These are phyloP conservation scores for Glycyrrhiza uralensis DNA, from an alignment of 306 rosid species.

Conservation along the genomic window DNA sequence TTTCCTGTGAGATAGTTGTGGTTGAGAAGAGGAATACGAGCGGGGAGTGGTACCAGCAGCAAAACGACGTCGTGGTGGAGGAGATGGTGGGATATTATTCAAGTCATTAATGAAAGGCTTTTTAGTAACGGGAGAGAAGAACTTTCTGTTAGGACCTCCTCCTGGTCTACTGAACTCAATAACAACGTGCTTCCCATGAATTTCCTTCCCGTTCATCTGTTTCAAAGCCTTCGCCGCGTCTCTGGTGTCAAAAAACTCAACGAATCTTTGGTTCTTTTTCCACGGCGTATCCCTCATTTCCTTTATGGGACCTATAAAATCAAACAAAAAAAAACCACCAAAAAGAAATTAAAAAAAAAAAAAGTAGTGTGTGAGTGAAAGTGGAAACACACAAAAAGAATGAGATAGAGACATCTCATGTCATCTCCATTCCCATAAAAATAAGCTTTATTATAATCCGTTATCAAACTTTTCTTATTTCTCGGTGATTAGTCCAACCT, in stretches of 20 bases:
- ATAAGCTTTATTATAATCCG: no score
- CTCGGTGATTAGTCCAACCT: no score
- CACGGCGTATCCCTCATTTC: conserved; percentile 72
- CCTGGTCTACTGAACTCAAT: conserved; percentile 80
- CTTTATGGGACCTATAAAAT: conserved; percentile 65
- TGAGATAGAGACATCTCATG: conserved; percentile 10
- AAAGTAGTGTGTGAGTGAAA: neutral
- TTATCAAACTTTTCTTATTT: no score
- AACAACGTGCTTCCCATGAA: conserved; percentile 50
- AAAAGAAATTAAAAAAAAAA: neutral
- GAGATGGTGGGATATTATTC: conserved; percentile 5
- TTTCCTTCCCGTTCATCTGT: conserved; percentile 69
- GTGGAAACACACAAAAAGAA: neutral
- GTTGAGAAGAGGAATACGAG: conserved; percentile 17
- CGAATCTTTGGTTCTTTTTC: conserved; percentile 73
- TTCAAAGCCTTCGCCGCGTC: conserved; percentile 68
- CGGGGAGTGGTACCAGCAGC: no score
- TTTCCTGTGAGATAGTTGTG: conserved; percentile 21
- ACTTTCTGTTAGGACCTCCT: conserved; percentile 47
- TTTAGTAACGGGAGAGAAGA: neutral
- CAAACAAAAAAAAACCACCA: neutral
- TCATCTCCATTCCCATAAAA: neutral
- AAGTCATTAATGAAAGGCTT: conserved; percentile 11
- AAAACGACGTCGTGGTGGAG: conserved; percentile 15
- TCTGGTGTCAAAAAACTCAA: conserved; percentile 77